These are phyloP conservation scores for Thermomucor indicae-seudaticae DNA, from an alignment of 371 early-diverging fungal genomes.

Conservation along the genomic window DNA sequence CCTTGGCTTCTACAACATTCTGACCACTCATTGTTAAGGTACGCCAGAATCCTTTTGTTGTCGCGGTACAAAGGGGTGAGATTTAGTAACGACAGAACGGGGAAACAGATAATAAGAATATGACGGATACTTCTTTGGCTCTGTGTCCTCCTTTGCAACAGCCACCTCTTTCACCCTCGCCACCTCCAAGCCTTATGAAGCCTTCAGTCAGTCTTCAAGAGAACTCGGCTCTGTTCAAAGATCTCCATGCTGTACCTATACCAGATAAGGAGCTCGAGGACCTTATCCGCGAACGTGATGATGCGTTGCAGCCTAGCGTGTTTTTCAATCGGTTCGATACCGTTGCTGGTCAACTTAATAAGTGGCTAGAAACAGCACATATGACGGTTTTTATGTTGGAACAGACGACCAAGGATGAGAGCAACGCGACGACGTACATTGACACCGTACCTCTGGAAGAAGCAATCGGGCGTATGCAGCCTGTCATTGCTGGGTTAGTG, in stretches of 20 bases:
- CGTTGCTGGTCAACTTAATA: conserved; percentile 17
- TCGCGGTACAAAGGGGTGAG: too few species aligned
- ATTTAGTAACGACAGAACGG: not conserved
- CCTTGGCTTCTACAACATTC: too few species aligned
- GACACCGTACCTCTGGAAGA: conserved; percentile 15
- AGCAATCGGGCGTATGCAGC: conserved; percentile 13
- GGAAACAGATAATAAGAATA: too few species aligned
- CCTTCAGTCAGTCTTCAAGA: conserved; percentile 8
- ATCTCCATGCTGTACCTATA: conserved; percentile 6
- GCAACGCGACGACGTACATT: not conserved
- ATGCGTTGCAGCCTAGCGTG: conserved; percentile 5
- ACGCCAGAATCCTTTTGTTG: too few species aligned
- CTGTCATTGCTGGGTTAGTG: conserved; percentile 12
- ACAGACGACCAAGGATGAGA: conserved; percentile 26
- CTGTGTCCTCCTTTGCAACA: too few species aligned
- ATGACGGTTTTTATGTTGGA: conserved; percentile 34
- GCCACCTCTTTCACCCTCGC: not conserved
- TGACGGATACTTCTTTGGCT: too few species aligned
- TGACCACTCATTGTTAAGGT: too few species aligned
- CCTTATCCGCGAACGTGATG: conserved; percentile 11
- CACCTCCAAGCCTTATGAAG: conserved; percentile 1
- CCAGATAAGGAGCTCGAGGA: conserved; percentile 20
- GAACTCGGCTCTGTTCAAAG: conserved; percentile 2
- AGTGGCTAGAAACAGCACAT: conserved; percentile 36
- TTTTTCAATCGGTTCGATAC: conserved; percentile 11